Base-by-base conservation (phyloP, 2,329 filamentous ascomycete genomes). In the Penicillium griseofulvum region DNA sequence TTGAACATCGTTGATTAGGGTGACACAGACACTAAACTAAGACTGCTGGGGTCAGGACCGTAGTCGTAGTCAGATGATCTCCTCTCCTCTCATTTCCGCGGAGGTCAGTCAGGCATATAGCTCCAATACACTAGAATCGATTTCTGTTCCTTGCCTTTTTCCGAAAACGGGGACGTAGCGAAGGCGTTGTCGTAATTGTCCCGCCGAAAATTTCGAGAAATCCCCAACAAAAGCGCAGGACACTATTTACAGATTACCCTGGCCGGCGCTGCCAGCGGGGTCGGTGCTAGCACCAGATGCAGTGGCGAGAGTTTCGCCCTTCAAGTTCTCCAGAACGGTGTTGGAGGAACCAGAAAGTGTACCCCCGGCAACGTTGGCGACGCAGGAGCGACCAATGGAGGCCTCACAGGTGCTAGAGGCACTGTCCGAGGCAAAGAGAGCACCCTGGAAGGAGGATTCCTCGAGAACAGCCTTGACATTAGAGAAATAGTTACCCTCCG, bases 401-500 rank as follows among this genome's bases (percentile, higher is more conserved):
- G 36, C 9, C 11, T 22, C 16, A 19, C 50, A 53, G n/a, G 50
- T 42, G 50, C 16, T 9, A 12, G 42, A 48, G 26, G 11, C 43
- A 12, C 12, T 53, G 22, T 48, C 43, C n/a, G 43, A 9, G 12
- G 50, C 22, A 7, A 48, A 53, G 28, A 53, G 43, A 6, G 42
- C 29, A 34, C 50, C 50, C 12, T 17, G 0, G 28, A 48, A 53
- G 17, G 36, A 14, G 12, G 34, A 12, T n/a, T 8, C 4, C 50
- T 53, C 43, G 8, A 53, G 43, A 26, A 42, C 36, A 6, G 28
- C 5, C 0, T 41, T 5, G 16, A 53, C 50, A n/a, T 53, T 41
- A 7, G 42, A 22, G 43, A 53, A 53, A 22, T 48, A 48, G 43
- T 53, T 53, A 28, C 50, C 50, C 28, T 53, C 50, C 5, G 43